phyloP scores from a whole-genome alignment of 768 basidiomycete species.

The Lactifluus echinatus region DNA sequence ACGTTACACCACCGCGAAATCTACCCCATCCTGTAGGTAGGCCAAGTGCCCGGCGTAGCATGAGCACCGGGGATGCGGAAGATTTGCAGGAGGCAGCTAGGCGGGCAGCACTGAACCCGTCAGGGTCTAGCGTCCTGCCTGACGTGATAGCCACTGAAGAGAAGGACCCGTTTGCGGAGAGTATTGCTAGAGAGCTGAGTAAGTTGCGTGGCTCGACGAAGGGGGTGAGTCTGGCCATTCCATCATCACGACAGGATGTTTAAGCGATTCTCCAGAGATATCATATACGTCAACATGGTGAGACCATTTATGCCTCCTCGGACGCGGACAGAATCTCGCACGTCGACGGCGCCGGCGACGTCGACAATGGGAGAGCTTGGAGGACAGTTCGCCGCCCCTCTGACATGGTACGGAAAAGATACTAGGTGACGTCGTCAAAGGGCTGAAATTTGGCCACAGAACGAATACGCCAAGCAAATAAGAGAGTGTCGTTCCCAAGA shows the following conservation, averaged over 20 bases:
- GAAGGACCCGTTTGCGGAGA: slow-evolving; percentile 53
- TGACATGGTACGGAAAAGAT: slow-evolving; percentile 64
- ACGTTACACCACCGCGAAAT: slow-evolving; percentile 28
- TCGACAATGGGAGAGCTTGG: slow-evolving; percentile 81
- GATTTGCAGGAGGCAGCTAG: slow-evolving; percentile 23
- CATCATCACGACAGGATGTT: slow-evolving; percentile 2
- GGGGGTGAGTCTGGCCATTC: slow-evolving; percentile 30
- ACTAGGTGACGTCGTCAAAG: not conserved
- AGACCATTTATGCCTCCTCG: slow-evolving; percentile 67
- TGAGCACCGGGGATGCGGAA: slow-evolving; percentile 71
- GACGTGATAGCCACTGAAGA: slow-evolving; percentile 34
- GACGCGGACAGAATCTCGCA: slow-evolving; percentile 66
- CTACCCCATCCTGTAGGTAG: slow-evolving; percentile 23
- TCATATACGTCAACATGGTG: slow-evolving; percentile 67
- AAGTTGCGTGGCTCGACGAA: slow-evolving; percentile 42
- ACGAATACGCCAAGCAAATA: slow-evolving; percentile 90
- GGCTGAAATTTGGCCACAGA: slow-evolving; percentile 37
- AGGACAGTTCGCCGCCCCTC: slow-evolving; percentile 79
- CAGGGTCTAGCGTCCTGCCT: slow-evolving; percentile 28
- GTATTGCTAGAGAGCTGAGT: slow-evolving; percentile 65
- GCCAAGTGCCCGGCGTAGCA: slow-evolving; percentile 57
- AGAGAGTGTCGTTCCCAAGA: slow-evolving; percentile 71
- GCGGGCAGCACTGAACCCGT: slow-evolving; percentile 29
- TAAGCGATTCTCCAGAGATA: slow-evolving; percentile 49
- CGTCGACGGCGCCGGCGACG: slow-evolving; percentile 66